Evolutionary conservation across 345 rosid genomes (phyloP), one percentile per base, ranked within the genome.

Genomic region (Pugionium cornutum): DNA sequence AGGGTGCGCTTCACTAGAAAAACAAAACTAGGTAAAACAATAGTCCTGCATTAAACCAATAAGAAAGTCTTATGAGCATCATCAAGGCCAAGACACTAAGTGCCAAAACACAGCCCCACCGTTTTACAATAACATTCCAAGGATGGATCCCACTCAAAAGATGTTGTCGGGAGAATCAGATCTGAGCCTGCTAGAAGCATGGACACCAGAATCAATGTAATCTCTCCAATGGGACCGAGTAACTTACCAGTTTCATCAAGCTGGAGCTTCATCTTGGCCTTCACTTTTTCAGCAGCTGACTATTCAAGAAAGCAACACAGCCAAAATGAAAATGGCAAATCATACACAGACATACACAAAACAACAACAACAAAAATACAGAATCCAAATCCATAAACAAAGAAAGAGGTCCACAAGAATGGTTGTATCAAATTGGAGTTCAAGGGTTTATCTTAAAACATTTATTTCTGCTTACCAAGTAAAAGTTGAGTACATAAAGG

Each of bases 261-360:
- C 82, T 89, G 96, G 64, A 81, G 75, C 72, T 88, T 92, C 96
- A 83, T 92, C 85, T 79, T 84, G 63, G 97, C 97, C 76, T 92
- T 92, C 54, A 89, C 94, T 70, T 82, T 89, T 56, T 83, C 97
- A 75, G 91, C 92, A 28, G 86, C 82, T 32, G 89, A 77, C 97
- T 89, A 82, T 72, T 51, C 61, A 73, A 39, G 69, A 78, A 67
- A 75, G 59, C 72, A 78, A 58, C 69, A 66, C 36, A 53, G 39
- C 10, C 6, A 49, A 40, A 58, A 40, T 9, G 29, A 0, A 35
- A 50, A 32, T 7, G 35, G 30, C 26, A 42, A 53, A 44, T 28
- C 59, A 51, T 42, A 58, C 26, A 67, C 3, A 42, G 9, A 39
- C 44, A 34, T 35, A 9, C n/a, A 9, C 37, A 31, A 30, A 31